phyloP scores from a whole-genome alignment of 306 rosid genomes.

The Prunus kanzakura region DNA sequence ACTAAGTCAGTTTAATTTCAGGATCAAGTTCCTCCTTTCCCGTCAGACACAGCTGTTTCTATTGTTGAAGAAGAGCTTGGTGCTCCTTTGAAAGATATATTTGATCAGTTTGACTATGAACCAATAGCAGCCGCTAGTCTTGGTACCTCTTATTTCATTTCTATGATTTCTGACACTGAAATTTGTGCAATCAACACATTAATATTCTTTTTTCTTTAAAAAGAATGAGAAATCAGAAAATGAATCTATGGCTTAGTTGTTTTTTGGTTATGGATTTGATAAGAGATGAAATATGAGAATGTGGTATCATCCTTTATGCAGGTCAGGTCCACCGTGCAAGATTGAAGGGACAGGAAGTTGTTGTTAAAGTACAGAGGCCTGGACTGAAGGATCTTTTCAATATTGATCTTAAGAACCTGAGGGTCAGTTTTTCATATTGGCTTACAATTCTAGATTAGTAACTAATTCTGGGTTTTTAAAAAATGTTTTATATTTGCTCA shows the following conservation, averaged over 20 bases:
- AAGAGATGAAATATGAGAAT: conserved; percentile 11
- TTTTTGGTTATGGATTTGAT: conserved; percentile 3
- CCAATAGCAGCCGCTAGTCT: conserved; percentile 99
- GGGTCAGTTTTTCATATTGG: conserved; percentile 64
- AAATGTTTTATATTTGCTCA: background rate
- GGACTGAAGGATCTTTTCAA: conserved; percentile 96
- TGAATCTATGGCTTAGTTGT: background rate
- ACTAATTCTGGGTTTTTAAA: background rate
- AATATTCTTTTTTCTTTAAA: background rate
- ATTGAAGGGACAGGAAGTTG: conserved; percentile 80
- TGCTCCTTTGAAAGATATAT: conserved; percentile 55
- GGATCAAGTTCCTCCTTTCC: conserved; percentile 99
- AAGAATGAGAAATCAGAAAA: background rate
- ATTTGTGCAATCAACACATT: background rate
- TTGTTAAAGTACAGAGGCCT: conserved; percentile 97
- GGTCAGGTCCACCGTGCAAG: conserved; percentile 99
- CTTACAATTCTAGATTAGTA: conserved; percentile 11
- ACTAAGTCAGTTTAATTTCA: conserved; percentile 35
- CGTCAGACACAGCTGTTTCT: conserved; percentile 80
- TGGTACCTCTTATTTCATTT: conserved; percentile 53
- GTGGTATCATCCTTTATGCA: conserved; percentile 35
- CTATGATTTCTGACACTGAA: conserved; percentile 6
- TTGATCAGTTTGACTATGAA: conserved; percentile 86
- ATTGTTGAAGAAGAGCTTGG: conserved; percentile 94
- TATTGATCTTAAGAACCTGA: conserved; percentile 90